A percentile compares a stretch with the other conserved stretches of the same genome.
Evolutionary conservation across 805 yeast species (phyloP).

Genomic region (Myxozyma sirexii): DNA sequence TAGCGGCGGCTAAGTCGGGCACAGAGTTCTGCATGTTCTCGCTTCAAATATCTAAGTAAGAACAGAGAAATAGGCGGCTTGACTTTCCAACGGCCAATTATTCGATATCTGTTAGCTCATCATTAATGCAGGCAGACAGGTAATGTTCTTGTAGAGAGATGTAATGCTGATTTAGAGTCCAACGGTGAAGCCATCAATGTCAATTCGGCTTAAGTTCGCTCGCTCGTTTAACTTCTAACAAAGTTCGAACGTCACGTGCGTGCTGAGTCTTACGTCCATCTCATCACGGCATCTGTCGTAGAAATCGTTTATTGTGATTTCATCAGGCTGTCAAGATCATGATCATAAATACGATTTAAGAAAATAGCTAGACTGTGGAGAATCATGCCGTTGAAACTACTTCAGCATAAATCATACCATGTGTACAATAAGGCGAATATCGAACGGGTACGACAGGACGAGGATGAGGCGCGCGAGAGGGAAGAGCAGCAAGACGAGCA

Average conservation of each 20-base stretch:
- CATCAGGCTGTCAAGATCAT: neutral
- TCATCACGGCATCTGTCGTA: neutral
- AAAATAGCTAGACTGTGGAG: neutral
- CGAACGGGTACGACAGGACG: constrained; percentile 38
- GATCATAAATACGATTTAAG: no score
- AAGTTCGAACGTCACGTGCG: neutral
- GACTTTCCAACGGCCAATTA: no score
- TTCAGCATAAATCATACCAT: constrained; percentile 40
- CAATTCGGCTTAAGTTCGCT: no score
- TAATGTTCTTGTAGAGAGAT: no score
- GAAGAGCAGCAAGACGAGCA: constrained; percentile 24
- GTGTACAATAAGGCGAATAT: constrained; percentile 38
- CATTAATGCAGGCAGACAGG: no score
- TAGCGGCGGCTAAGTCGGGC: no score
- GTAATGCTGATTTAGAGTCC: no score
- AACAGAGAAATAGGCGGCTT: no score
- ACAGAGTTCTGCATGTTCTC: no score
- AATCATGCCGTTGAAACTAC: constrained; percentile 40
- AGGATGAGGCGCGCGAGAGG: constrained; percentile 37
- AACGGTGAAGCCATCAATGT: no score
- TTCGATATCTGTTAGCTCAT: no score
- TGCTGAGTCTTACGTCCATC: neutral
- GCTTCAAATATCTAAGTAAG: no score
- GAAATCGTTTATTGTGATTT: neutral
- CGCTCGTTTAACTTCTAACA: neutral